Evolutionary conservation across 345 rosid genomes (phyloP), one percentile per base, ranked within the genome.

Genomic region (Syzygium aromaticum): DNA sequence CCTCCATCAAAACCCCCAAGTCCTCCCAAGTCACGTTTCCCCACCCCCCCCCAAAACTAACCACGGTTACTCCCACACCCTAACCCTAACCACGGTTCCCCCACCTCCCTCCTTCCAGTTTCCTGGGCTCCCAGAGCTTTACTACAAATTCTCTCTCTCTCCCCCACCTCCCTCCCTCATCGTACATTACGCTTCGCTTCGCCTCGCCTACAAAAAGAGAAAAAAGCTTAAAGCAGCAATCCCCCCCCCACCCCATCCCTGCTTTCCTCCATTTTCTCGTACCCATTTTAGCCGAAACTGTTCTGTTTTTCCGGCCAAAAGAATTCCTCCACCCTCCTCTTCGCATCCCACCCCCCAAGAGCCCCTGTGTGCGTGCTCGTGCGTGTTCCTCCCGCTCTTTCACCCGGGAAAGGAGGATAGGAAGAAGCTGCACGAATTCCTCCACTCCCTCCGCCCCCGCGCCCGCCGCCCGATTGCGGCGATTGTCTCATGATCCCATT

Each of bases 11-110:
- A 67, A 17, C 13, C 80, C 80, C 12, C 7, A 67, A 19, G 22
- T 67, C 80, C 25, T 67, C 46, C 46, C 46, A 14, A 33, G 8
- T 67, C 46, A 33, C 80, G 80, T 67, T 67, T 67, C 9, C 80
- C 46, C 78, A 67, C 80, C 80, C 17, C 3, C 30, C 9, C 78
- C 25, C 23, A 3, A 19, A 22, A 8, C 59, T 84, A 91, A 93
- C 94, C 84, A 88, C 88, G 90, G 94, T 92, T 92, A 90, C 57
- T 52, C 85, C 84, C 84, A 87, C 57, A 52, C 85, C 84, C 84
- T 88, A 64, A 77, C 87, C 89, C 89, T 89, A 93, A 92, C 92
- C 90, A 88, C 13, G 90, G 92, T 91, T 84, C 82, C 16, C 12
- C 13, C 7, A 5, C 43, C 43, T 5, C 43, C 6, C 43, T 30